Evolutionary conservation across 176 grass and related monocot genomes (phyloP).

Genomic region (Pharus latifolius): DNA sequence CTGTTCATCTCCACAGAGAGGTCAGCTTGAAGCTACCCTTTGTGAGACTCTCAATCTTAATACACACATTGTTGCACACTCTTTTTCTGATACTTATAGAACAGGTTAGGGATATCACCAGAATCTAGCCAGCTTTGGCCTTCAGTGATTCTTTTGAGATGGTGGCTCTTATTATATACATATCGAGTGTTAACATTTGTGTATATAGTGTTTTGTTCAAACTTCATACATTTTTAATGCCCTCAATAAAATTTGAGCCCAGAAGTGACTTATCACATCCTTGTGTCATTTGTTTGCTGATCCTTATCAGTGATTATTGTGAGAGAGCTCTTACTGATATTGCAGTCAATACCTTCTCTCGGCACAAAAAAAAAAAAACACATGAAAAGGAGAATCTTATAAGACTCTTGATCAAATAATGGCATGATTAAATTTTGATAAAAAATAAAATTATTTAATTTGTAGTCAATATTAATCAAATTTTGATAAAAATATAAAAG

Average conservation of each 20-base stretch:
- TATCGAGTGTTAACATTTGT: not conserved
- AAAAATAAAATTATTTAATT: too few species aligned
- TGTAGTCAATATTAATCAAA: too few species aligned
- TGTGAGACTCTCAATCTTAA: not conserved
- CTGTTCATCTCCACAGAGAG: not conserved
- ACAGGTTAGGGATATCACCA: slow-evolving; percentile 14
- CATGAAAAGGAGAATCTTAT: too few species aligned
- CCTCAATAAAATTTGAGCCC: slow-evolving; percentile 23
- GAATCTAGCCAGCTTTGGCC: not conserved
- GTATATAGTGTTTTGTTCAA: slow-evolving; percentile 25
- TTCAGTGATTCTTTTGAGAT: slow-evolving; percentile 1
- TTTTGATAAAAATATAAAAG: too few species aligned
- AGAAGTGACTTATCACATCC: not conserved
- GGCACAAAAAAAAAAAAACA: too few species aligned
- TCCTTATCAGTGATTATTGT: too few species aligned
- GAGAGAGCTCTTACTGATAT: too few species aligned
- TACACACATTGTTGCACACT: not conserved
- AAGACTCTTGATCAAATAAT: too few species aligned
- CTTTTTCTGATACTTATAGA: not conserved
- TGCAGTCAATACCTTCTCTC: too few species aligned
- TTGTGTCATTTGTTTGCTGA: too few species aligned
- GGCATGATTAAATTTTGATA: too few species aligned
- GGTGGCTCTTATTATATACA: not conserved
- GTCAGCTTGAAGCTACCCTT: not conserved
- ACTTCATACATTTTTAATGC: not conserved